Base-by-base conservation (phyloP, 2,329 filamentous ascomycete species). In the Colletotrichum graminicola region DNA sequence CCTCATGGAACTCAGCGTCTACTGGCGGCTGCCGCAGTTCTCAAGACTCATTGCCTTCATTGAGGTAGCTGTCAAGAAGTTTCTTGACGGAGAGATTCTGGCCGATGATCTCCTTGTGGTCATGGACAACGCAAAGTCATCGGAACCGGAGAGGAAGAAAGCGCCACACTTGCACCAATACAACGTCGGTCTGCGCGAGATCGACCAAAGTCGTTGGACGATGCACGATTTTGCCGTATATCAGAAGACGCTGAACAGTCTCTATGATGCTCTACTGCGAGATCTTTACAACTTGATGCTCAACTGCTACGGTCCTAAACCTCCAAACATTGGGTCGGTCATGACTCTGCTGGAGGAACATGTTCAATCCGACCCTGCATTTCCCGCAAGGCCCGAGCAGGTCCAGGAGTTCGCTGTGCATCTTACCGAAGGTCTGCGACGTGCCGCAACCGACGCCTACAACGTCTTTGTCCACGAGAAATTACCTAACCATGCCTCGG, bases 221-320 rank as follows among this genome's bases (percentile, higher is more conserved):
- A 79, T 93, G 14, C 84, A 90, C 68, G 93, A 95, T 80, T 89
- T 89, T 76, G 84, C 88, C 18, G 82, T 89, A 34, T 96, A 97
- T 82, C 92, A 93, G 76, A 91, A 93, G 74, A 89, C 93, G 21
- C 85, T 99, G 8, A 87, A 88, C 45, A 89, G 87, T 39, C 82
- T 98, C 49, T 91, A 98, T 77, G 94, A 98, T 76, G 90, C 91
- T 12, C 84, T 98, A 34, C 85, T 98, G 57, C 90, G 95, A 65
- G 95, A 98, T 77, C 87, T 99, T 23, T 98, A 94, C 80, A 91
- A 95, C 74, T 86, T 93, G n/a, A 88, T 98, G 80, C 92, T 95
- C 84, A 91, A 93, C 75, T 95, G 94, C 76, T 99, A 95, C 80
- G 94, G 97, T 73, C 83, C 88, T n/a, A 98, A 97, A 77, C 91